Evolutionary conservation across 495 filamentous ascomycete species (phyloP), one percentile per base, ranked within the genome.

Genomic region (Xylaria palmicola): DNA sequence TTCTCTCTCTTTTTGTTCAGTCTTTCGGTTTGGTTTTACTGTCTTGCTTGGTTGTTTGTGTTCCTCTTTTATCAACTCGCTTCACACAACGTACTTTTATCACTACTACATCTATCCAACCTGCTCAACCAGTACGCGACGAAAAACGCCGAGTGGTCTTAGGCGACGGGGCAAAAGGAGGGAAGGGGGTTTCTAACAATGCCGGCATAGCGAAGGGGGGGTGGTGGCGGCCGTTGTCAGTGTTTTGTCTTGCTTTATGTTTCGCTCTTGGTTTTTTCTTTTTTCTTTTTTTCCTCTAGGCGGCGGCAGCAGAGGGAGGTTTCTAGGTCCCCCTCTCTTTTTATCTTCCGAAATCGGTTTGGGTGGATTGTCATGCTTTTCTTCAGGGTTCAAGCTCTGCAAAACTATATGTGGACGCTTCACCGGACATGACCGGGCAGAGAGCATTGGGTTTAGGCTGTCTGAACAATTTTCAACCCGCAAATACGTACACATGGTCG

Each of bases 391-490:
- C 9, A 19, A 37, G 49, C 49, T 52, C 49, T 50, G 6, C 47
- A 17, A 50, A 27, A 17, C n/a, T 50, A 7, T 29, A 50, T 37
- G 56, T 47, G 22, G 34, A 59, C 32, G 36, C 32, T 57, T 49
- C 17, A 41, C 43, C 26, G 36, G 56, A 36, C 6, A 34, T 37
- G 24, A 34, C 15, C 10, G 24, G 32, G 13, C 37, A 39, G 27
- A 29, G 55, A 32, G 56, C 47, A 60, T 60, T 44, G 49, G 57
- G 53, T 39, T 32, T 52, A 60, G 57, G 57, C 37, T 51, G 48
- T 60, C 57, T 60, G 36, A 44, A 49, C 29, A 32, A 52, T 22
- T 32, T n/a, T 60, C 29, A 34, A 51, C 26, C 36, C n/a, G 57
- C 48, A 20, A 60, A 60, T 10, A 60, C 22, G 34, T 49, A 49